A percentile compares a stretch with the other conserved stretches of the same genome.
Conservation (phyloP, 2,329 filamentous ascomycete species). For the Aciculosporium take region DNA sequence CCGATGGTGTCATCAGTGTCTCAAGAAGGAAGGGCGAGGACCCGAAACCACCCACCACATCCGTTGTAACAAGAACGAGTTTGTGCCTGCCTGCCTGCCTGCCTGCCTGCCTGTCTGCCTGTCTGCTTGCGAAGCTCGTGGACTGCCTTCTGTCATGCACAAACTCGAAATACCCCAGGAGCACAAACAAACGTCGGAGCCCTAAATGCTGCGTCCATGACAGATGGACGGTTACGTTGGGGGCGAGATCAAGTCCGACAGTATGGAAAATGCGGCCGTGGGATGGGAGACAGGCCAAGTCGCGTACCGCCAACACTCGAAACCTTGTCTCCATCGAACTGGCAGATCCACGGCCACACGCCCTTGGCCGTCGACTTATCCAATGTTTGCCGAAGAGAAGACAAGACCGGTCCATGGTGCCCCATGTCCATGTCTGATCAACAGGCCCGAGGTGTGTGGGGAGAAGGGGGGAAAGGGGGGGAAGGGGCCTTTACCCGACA, state of each 20-base stretch:
- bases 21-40: conserved; percentile 1
- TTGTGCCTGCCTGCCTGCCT: not conserved
- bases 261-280: conserved; percentile 8
- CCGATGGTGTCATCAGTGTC: conserved; percentile 1
- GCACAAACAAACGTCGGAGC: conserved; percentile 13
- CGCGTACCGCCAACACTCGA: no score
- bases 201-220: conserved; percentile 10
- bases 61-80: not conserved
- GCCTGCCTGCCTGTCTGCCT: not conserved
- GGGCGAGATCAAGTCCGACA: conserved; percentile 11
- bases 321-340: not conserved
- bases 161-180: conserved; percentile 2
- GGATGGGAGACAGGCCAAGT: conserved; percentile 8
- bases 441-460: conserved; percentile 1
- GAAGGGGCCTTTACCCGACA: conserved; percentile 18
- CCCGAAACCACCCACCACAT: not conserved
- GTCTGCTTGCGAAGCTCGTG: not conserved
- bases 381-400: conserved; percentile 20
- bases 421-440: conserved; percentile 1
- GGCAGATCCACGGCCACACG: not conserved
- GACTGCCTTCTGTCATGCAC: conserved; percentile 1
- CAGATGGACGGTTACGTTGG: conserved; percentile 11
- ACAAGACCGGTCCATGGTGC: conserved; percentile 1
- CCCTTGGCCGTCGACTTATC: conserved; percentile 10
- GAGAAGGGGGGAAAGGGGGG: no score